phyloP scores from a whole-genome alignment of 2,329 filamentous ascomycete species.

The Fusarium marasasianum region DNA sequence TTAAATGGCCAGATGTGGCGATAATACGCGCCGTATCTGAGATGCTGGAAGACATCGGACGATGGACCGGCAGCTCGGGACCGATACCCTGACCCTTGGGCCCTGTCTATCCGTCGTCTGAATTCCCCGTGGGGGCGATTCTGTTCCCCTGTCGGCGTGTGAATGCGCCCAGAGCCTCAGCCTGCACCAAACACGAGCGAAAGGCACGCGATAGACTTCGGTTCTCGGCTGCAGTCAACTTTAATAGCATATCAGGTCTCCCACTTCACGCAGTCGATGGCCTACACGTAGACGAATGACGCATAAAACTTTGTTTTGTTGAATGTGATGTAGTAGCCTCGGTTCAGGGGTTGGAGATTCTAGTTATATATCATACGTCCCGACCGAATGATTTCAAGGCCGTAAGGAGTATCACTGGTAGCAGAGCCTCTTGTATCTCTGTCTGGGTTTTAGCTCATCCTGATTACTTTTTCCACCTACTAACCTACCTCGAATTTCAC shows the following conservation, averaged over 20 bases:
- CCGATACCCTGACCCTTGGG: background rate
- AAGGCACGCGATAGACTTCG: background rate
- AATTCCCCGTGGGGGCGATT: background rate
- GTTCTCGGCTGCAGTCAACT: background rate
- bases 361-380: background rate
- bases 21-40: background rate
- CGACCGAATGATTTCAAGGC: too few relatives aligned
- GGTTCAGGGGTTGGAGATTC: background rate
- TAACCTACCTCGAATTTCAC: too few relatives aligned
- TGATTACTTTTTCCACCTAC: too few relatives aligned
- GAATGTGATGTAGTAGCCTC: background rate
- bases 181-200: background rate
- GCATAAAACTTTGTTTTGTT: too few relatives aligned
- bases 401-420: background rate
- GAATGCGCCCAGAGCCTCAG: background rate
- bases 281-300: background rate
- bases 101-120: too few relatives aligned
- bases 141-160: background rate
- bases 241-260: background rate
- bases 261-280: too few relatives aligned
- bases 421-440: too few relatives aligned
- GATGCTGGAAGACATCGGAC: background rate
- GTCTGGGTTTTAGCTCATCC: background rate
- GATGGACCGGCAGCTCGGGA: background rate
- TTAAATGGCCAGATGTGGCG: accelerated